Evolutionary conservation across 768 basidiomycete genomes (phyloP), one percentile per base, ranked within the genome.

Genomic region (Auriculariales sp.): DNA sequence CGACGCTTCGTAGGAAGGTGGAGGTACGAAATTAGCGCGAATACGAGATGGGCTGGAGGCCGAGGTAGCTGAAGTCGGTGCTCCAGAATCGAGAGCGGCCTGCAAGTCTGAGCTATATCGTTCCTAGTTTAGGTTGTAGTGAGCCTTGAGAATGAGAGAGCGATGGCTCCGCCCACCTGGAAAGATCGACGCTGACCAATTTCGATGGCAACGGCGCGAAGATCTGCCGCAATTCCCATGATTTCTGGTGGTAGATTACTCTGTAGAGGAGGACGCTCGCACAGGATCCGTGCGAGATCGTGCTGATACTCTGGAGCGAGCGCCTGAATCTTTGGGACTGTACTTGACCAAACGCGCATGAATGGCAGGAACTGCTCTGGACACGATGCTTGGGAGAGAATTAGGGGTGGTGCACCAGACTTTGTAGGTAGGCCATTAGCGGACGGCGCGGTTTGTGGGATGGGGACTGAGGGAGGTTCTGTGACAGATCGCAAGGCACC

Each of bases 121-220:
- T 54, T 86, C 78, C n/a, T n/a, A n/a, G n/a, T n/a, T n/a, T n/a
- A n/a, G n/a, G n/a, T n/a, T n/a, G n/a, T n/a, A n/a, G n/a, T n/a
- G n/a, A n/a, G n/a, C n/a, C n/a, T n/a, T n/a, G n/a, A n/a, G n/a
- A n/a, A n/a, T n/a, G n/a, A n/a, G n/a, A n/a, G n/a, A n/a, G n/a
- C n/a, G n/a, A n/a, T n/a, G n/a, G n/a, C n/a, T n/a, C n/a, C n/a
- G n/a, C n/a, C n/a, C n/a, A n/a, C n/a, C 61, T 92, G 89, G 64
- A 92, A 92, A 0, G 83, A 80, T 19, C 89, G 68, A 3, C 89
- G 65, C 62, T 88, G 86, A 50, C 83, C 82, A 54, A 92, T 89
- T 58, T 91, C 89, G 45, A 92, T 87, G 0, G 86, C 83, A 0
- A 92, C 82, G 0, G 83, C 82, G 15, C 86, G 74, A n/a, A 92